These are phyloP conservation scores for Fragilaria crotonensis DNA, from an alignment of 108 stramenopile species.

Conservation along the genomic window DNA sequence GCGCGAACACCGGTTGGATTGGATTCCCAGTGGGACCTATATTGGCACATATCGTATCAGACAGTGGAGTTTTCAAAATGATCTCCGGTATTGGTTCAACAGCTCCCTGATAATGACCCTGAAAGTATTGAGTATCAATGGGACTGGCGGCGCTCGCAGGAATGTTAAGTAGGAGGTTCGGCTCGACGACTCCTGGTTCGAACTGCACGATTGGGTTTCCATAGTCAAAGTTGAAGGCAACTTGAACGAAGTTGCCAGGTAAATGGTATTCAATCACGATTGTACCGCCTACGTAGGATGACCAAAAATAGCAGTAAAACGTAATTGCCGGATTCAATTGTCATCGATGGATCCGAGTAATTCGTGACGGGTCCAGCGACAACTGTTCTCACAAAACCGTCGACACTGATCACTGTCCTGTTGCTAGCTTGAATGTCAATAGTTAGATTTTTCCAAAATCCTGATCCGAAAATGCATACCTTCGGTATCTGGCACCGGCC, in stretches of 20 bases:
- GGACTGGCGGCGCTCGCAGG: background rate
- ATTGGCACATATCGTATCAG: background rate
- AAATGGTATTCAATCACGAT: background rate
- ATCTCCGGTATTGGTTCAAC: too few species aligned
- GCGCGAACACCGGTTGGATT: background rate
- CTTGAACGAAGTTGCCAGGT: background rate
- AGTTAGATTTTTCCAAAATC: background rate
- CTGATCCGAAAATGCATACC: background rate
- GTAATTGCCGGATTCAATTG: background rate
- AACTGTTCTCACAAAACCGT: background rate
- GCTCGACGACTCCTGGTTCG: background rate
- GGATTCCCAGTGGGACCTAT: background rate
- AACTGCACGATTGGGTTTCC: background rate
- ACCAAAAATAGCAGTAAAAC: background rate
- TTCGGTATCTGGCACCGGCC: conserved; percentile 19
- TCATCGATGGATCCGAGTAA: background rate
- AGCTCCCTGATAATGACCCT: background rate
- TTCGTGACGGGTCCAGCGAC: background rate
- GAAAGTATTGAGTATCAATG: background rate
- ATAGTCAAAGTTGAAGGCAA: background rate
- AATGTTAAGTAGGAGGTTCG: background rate
- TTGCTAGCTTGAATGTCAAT: background rate
- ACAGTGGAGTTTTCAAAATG: background rate
- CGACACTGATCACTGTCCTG: background rate
- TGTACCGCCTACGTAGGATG: background rate